Evolutionary conservation across 106 monocot genomes (phyloP), one percentile per base, ranked within the genome.

Genomic region (Vanilla planifolia): DNA sequence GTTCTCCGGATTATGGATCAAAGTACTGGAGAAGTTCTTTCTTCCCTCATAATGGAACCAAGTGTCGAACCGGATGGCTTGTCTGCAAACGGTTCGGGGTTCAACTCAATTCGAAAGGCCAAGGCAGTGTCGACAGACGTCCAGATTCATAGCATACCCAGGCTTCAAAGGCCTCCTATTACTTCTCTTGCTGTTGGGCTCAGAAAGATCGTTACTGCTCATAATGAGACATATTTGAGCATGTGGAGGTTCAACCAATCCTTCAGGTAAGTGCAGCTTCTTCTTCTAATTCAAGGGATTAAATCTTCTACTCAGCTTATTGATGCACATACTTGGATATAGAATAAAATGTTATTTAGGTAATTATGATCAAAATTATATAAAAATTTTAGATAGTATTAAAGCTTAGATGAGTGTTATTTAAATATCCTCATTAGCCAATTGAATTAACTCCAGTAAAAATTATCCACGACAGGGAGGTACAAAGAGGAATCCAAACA

Each of bases 201-300:
- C 70, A 84, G 73, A 26, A 96, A 87, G 55, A 70, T 96, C n/a
- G 84, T 90, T 2, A 87, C 95, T 9, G 67, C 75, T 20, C 90
- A 96, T 68, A 75, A 78, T 55, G 81, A 81, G 8, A 86, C 81
- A 22, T 81, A 79, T 45, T 69, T 96, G 37, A 71, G 84, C 47
- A 25, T 86, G 21, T 96, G 90, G 95, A 96, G 64, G 69, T 96
- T 96, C 35, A 3, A 45, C 41, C 19, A 57, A 20, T 57, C 53
- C 32, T 32, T 50, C n/a, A n/a, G n/a, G n/a, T n/a, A n/a, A n/a
- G n/a, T n/a, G n/a, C n/a, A n/a, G n/a, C n/a, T n/a, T n/a, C n/a
- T n/a, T n/a, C n/a, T n/a, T n/a, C n/a, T n/a, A n/a, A n/a, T n/a
- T n/a, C n/a, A n/a, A n/a, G n/a, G n/a, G n/a, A n/a, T n/a, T n/a